Evolutionary conservation across 2,329 filamentous ascomycete species (phyloP), one percentile per base, ranked within the genome.

Genomic region (Curvularia spicifera): DNA sequence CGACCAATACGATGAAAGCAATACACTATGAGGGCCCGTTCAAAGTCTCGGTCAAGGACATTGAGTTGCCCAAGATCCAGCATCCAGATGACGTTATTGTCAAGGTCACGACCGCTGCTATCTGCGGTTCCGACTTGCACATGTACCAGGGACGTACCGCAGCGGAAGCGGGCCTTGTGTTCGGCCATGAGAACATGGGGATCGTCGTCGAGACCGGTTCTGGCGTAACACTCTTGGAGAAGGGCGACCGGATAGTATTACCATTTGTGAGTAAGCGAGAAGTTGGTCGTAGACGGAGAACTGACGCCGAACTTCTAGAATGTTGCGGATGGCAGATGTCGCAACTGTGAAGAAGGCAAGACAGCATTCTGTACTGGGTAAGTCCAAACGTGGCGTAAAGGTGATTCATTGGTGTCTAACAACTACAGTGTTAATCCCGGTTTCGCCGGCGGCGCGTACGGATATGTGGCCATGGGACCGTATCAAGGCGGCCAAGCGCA

Each of bases 61-160:
- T 87, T 7, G 81, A 83, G 26, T 70, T 80, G 45, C 87, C 87
- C 0, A 83, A 81, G 68, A 78, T 90, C 22, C 77, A 87, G 69
- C 86, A 88, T 73, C 85, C 86, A 2, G 85, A 89, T 74, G 86
- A 89, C 77, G 81, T 83, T 33, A 85, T 88, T 58, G 83, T 89
- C 72, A 88, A 87, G 67, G 84, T 89, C 35, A 88, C 87, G 0
- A 89, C 86, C 6, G 83, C 85, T 50, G 84, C 83, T 3, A 85
- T 86, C 47, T 85, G 84, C 66, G 84, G 84, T 10, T 84, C 82
- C 5, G 72, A 78, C 58, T 64, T 79, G 57, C 74, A 86, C 71
- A 87, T 87, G 85, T 89, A 89, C 58, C 85, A 89, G 71, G 87
- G 87, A 1, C 76, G 87, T 51, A 89, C 86, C 0, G 85, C 86